A percentile compares a stretch with the other conserved stretches of the same genome.
phyloP scores from a whole-genome alignment of 768 basidiomycete species.

The Serendipita indica region DNA sequence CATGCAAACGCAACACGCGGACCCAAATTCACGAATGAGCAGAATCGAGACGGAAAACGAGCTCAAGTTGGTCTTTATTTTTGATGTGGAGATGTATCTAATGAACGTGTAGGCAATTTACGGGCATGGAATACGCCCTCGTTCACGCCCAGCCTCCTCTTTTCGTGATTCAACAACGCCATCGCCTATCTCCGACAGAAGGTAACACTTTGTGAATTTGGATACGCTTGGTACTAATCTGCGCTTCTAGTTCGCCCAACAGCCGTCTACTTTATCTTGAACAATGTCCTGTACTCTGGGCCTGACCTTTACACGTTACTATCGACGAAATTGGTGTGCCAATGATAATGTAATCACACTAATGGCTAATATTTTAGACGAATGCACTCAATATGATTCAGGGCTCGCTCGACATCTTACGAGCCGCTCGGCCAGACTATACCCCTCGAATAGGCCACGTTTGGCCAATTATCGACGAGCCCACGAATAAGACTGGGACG shows the following conservation, averaged over 20 bases:
- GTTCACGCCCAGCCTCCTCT: slow-evolving; percentile 69
- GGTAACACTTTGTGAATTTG: slow-evolving; percentile 30
- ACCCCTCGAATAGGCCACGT: slow-evolving; percentile 71
- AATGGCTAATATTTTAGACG: background rate
- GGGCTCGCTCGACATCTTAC: slow-evolving; percentile 59
- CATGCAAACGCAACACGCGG: slow-evolving; percentile 86
- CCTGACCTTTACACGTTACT: slow-evolving; percentile 74
- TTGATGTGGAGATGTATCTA: slow-evolving; percentile 1
- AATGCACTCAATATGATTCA: slow-evolving; percentile 28
- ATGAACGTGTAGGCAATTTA: slow-evolving; percentile 48
- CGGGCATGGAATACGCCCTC: slow-evolving; percentile 74
- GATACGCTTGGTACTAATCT: slow-evolving; percentile 8
- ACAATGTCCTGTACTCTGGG: slow-evolving; percentile 78
- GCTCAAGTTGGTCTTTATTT: slow-evolving; percentile 43
- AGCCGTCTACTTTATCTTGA: slow-evolving; percentile 75
- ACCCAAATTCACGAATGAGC: slow-evolving; percentile 18
- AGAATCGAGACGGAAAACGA: slow-evolving; percentile 62
- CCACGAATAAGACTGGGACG: background rate
- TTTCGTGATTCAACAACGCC: slow-evolving; percentile 82
- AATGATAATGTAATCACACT: slow-evolving; percentile 15
- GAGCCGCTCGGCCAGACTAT: slow-evolving; percentile 62
- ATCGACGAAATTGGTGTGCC: slow-evolving; percentile 63
- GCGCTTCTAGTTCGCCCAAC: slow-evolving; percentile 46
- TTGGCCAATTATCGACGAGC: slow-evolving; percentile 54
- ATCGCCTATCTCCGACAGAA: slow-evolving; percentile 69